Percentiles rank a stretch among this genome's conserved stretches.
These are phyloP conservation scores for Botrytis medusae DNA, from an alignment of 2,329 filamentous ascomycete genomes.

Conservation along the genomic window DNA sequence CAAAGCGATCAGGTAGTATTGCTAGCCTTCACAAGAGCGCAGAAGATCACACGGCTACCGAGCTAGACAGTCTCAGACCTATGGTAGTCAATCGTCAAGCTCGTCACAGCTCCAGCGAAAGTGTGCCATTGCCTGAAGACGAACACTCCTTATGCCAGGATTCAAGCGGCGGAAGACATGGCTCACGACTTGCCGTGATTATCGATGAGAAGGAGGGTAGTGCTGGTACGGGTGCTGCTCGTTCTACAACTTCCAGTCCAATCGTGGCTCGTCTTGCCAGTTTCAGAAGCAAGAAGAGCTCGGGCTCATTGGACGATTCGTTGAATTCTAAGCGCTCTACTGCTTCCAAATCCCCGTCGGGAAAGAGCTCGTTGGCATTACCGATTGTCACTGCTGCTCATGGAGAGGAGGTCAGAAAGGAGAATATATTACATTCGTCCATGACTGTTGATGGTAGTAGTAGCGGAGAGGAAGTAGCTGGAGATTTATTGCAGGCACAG, in stretches of 20 bases:
- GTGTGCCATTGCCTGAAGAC: constrained; percentile 21
- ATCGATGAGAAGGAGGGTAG: constrained; percentile 38
- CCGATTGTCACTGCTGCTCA: constrained; percentile 25
- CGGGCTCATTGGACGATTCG: constrained; percentile 27
- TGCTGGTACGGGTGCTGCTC: constrained; percentile 27
- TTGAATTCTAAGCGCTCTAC: constrained; percentile 22
- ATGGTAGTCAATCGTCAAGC: constrained; percentile 24
- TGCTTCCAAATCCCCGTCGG: constrained; percentile 34
- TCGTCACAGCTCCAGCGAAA: constrained; percentile 26
- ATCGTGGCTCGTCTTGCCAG: constrained; percentile 32
- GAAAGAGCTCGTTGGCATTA: constrained; percentile 31
- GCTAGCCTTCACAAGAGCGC: constrained; percentile 34
- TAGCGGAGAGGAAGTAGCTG: not conserved
- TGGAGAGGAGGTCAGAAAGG: constrained; percentile 35
- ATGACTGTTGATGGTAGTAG: constrained; percentile 23
- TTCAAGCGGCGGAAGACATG: not conserved
- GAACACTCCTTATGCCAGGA: constrained; percentile 26
- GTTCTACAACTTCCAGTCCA: not conserved
- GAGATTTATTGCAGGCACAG: constrained; percentile 24
- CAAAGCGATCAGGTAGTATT: constrained; percentile 58
- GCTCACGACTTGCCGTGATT: constrained; percentile 34
- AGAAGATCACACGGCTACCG: constrained; percentile 30
- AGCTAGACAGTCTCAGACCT: constrained; percentile 25
- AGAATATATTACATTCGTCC: constrained; percentile 11
- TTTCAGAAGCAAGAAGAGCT: constrained; percentile 33